Conservation (phyloP, 2,329 filamentous ascomycete species). For the Emydomyces testavorans region DNA sequence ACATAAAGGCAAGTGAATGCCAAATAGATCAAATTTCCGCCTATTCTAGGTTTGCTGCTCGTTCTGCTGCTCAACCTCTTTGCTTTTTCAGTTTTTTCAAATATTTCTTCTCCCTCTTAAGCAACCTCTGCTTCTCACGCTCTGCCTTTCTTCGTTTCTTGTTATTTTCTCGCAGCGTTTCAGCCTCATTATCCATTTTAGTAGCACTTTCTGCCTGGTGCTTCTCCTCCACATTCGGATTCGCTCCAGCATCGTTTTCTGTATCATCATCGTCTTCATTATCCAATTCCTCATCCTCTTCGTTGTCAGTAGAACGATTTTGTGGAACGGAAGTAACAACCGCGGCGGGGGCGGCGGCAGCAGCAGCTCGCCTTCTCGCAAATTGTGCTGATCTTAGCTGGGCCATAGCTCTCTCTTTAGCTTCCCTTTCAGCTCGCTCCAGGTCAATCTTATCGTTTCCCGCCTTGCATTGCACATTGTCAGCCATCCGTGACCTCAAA, state of each 20-base stretch:
- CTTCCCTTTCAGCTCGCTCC: slow-evolving; percentile 39
- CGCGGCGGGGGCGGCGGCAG: slow-evolving; percentile 6
- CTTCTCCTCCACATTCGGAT: slow-evolving; percentile 19
- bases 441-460: slow-evolving; percentile 43
- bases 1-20: not conserved
- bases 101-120: slow-evolving; percentile 1
- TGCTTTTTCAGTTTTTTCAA: slow-evolving; percentile 2
- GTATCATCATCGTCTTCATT: slow-evolving; percentile 24
- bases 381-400: slow-evolving; percentile 38
- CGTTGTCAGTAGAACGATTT: slow-evolving; percentile 11
- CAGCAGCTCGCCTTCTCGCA: slow-evolving; percentile 27
- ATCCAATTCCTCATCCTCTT: slow-evolving; percentile 16
- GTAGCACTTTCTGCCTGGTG: slow-evolving; percentile 8
- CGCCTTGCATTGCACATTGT: slow-evolving; percentile 23
- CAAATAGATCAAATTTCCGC: not conserved
- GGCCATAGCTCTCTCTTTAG: slow-evolving; percentile 41
- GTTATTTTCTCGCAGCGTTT: slow-evolving; percentile 20
- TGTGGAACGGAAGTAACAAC: slow-evolving; percentile 16
- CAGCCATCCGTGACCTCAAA: not conserved
- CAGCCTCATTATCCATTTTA: slow-evolving; percentile 30
- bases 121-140: not conserved
- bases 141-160: not conserved
- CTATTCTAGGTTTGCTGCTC: not conserved
- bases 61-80: not conserved
- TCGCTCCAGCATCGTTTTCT: slow-evolving; percentile 23